phyloP scores from a whole-genome alignment of 352 stramenopile genomes.

The Phytophthora aleatoria region DNA sequence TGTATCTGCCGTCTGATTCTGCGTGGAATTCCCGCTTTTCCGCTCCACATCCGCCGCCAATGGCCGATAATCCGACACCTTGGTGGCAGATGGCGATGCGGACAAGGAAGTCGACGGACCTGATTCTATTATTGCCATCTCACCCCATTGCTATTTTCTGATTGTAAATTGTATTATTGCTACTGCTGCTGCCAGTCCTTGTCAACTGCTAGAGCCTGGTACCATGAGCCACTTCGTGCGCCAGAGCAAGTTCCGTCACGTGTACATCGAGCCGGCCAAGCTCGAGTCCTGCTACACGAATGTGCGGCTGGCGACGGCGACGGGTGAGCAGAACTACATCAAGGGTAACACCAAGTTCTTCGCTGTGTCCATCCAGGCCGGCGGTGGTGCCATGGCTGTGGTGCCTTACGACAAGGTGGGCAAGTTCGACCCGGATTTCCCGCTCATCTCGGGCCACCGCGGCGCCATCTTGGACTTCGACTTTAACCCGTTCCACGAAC shows the following conservation, averaged over 20 bases:
- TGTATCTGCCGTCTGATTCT: conserved; percentile 1
- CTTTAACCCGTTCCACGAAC: conserved; percentile 98
- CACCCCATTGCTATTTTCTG: neutral
- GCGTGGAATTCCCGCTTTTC: neutral
- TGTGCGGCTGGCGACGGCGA: conserved; percentile 95
- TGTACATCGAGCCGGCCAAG: conserved; percentile 97
- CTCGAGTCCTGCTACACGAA: conserved; percentile 92
- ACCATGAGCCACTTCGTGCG: conserved; percentile 96
- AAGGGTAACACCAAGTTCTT: conserved; percentile 99
- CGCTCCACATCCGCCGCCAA: neutral
- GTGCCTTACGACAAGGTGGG: conserved; percentile 94
- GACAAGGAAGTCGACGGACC: neutral
- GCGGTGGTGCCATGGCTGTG: conserved; percentile 92
- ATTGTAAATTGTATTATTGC: conserved; percentile 5
- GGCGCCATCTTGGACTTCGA: conserved; percentile 98
- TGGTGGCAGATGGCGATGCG: conserved; percentile 2
- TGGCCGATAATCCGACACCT: conserved; percentile 11
- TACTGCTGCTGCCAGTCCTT: conserved; percentile 10
- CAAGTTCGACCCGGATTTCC: conserved; percentile 94
- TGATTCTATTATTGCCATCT: conserved; percentile 16
- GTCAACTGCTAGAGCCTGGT: conserved; percentile 4
- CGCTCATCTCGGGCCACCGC: conserved; percentile 95
- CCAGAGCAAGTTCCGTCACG: conserved; percentile 98
- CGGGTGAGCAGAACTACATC: conserved; percentile 99
- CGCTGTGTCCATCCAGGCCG: conserved; percentile 92